Evolutionary conservation across 2,329 filamentous ascomycete genomes (phyloP), one percentile per base, ranked within the genome.

Genomic region (Didymella exigua): DNA sequence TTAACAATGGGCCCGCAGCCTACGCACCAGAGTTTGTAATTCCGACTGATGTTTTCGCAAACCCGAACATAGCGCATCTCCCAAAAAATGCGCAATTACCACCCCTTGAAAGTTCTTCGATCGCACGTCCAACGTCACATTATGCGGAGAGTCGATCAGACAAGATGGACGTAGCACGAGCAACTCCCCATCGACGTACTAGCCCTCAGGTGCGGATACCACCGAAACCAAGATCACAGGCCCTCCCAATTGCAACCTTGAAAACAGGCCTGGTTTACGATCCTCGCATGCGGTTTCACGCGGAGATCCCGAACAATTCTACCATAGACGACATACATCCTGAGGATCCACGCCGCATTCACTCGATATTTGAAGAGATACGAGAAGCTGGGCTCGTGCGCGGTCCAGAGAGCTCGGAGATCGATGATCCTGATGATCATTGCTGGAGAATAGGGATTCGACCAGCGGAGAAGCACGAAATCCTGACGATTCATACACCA

Each of bases 211-310:
- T 74, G 11, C 63, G 66, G 6, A 62, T 73, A 51, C 62, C 70
- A 2, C 70, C 69, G 16, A 62, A 65, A 23, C 70, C 71, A 19
- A 76, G 72, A 50, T 78, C 72, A 52, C 48, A 66, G n/a, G 63
- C 61, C 7, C 62, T 75, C 2, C 66, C 67, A 5, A 70, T 72
- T 41, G 62, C 68, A 21, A 68, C 70, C 3, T 66, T 61, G 24
- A 73, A 63, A 56, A 80, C 79, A 8, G 80, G 80, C 0, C 68
- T 82, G 2, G 78, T 82, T 62, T 99, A 98, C 72, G 95, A 99
- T 77, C 87, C 91, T 53, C 86, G 93, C 27, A 99, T 99, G 95
- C 91, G 95, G 57, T 89, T 96, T 57, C 95, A 99, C 73, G 90
- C 92, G 49, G 96, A 97, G 71, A 79, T 82, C 3, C 77, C 79